Percentiles rank a stretch among this genome's conserved stretches.
Evolutionary conservation across 257 asterid species (phyloP).

Genomic region (Leonotis leonurus): DNA sequence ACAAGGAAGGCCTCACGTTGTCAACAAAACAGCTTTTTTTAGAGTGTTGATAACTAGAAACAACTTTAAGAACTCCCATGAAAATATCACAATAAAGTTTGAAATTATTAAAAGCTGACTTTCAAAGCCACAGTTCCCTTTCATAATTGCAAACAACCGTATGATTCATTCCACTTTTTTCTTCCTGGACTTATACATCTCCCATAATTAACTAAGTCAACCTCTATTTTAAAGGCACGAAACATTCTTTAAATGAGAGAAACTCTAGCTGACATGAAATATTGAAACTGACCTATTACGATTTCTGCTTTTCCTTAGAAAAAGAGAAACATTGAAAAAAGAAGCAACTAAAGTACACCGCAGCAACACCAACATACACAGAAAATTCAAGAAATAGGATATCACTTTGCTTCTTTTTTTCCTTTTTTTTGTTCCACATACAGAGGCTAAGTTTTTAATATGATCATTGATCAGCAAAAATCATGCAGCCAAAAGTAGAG

Average conservation of each 20-base stretch:
- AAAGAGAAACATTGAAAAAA: constrained; percentile 9
- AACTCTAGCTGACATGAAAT: not conserved
- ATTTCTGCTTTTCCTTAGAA: not conserved
- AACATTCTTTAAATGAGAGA: not conserved
- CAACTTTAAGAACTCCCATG: not conserved
- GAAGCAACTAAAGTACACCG: not conserved
- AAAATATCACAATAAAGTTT: not conserved
- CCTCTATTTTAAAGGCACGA: not conserved
- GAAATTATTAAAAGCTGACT: not conserved
- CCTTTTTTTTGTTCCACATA: too few relatives aligned
- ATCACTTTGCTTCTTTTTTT: not conserved
- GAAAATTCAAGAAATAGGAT: not conserved
- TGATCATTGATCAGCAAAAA: too few relatives aligned
- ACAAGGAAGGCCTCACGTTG: not conserved
- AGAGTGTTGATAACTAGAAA: not conserved
- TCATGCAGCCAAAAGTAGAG: not conserved
- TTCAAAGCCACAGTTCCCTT: not conserved
- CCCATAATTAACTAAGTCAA: not conserved
- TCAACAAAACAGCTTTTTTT: not conserved
- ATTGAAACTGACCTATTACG: not conserved
- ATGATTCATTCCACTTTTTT: not conserved
- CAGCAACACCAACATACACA: not conserved
- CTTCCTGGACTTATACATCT: not conserved
- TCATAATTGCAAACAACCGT: not conserved
- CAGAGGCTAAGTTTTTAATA: not conserved